phyloP scores from a whole-genome alignment of 164 flowering plant genomes.

The Aristolochia californica region DNA sequence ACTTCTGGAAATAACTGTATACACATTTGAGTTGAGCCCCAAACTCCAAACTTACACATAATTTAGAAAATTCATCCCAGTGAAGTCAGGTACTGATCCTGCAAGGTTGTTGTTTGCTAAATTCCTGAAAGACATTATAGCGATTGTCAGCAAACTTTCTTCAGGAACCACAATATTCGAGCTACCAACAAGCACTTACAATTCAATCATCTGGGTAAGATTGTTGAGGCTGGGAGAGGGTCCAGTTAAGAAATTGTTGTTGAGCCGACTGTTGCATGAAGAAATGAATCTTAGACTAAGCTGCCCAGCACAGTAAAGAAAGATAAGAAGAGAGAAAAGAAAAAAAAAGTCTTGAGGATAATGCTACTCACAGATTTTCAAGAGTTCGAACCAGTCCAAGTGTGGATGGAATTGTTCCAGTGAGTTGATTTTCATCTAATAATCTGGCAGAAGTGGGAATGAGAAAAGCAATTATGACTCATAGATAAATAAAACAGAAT shows the following conservation, averaged over 20 bases:
- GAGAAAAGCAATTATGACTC: neutral
- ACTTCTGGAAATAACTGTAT: too few relatives aligned
- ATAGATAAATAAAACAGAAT: neutral
- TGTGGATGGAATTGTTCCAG: constrained; percentile 54
- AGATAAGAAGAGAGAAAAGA: neutral
- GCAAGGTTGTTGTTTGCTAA: constrained; percentile 53
- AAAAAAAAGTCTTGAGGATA: neutral
- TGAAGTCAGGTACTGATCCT: constrained; percentile 27
- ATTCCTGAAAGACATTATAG: constrained; percentile 35
- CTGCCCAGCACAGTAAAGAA: neutral
- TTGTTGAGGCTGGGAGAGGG: constrained; percentile 40
- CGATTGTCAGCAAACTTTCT: neutral
- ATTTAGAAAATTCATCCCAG: too few relatives aligned
- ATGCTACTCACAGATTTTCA: constrained; percentile 89
- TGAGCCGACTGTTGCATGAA: constrained; percentile 54
- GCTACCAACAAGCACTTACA: constrained; percentile 37
- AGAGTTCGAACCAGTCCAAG: constrained; percentile 59
- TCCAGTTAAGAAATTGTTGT: constrained; percentile 55
- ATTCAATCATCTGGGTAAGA: constrained; percentile 46
- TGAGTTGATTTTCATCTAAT: constrained; percentile 67
- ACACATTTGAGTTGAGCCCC: too few relatives aligned
- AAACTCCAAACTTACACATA: constrained; percentile 42
- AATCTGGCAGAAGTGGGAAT: constrained; percentile 29
- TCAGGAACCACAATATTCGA: too few relatives aligned
- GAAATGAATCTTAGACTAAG: neutral